phyloP scores from a whole-genome alignment of 2,329 filamentous ascomycete genomes.

The Diaporthe vaccinii region DNA sequence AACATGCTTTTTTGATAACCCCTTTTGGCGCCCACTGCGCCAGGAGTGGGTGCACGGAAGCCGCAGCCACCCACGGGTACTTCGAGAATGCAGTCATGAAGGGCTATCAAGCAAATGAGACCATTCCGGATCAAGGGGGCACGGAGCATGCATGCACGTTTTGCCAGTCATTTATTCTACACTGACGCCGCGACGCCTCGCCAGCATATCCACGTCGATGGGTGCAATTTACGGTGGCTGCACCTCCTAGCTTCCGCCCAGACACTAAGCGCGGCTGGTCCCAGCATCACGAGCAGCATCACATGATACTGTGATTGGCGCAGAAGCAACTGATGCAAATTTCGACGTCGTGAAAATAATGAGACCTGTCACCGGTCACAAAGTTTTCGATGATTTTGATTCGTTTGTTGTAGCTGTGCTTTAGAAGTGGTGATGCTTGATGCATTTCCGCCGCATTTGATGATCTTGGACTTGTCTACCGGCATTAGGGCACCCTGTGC shows the following conservation, averaged over 20 bases:
- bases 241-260: slow-evolving; percentile 22
- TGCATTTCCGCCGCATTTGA: background rate
- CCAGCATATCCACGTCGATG: slow-evolving; percentile 16
- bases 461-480: background rate
- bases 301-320: no score
- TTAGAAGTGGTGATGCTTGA: background rate
- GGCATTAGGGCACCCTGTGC: background rate
- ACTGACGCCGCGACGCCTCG: slow-evolving; percentile 1
- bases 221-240: slow-evolving; percentile 10
- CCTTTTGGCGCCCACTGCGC: no score
- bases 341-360: background rate
- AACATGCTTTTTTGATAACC: no score
- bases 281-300: background rate
- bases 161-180: slow-evolving; percentile 5
- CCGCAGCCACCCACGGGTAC: no score
- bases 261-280: slow-evolving; percentile 10
- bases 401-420: background rate
- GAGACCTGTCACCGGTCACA: no score
- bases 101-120: background rate
- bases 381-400: no score
- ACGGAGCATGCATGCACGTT: slow-evolving; percentile 1
- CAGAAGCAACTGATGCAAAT: background rate
- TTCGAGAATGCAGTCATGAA: background rate
- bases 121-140: background rate
- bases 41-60: no score